Evolutionary conservation across 2,329 filamentous ascomycete genomes (phyloP).

Genomic region (Neoarthrinium moseri): DNA sequence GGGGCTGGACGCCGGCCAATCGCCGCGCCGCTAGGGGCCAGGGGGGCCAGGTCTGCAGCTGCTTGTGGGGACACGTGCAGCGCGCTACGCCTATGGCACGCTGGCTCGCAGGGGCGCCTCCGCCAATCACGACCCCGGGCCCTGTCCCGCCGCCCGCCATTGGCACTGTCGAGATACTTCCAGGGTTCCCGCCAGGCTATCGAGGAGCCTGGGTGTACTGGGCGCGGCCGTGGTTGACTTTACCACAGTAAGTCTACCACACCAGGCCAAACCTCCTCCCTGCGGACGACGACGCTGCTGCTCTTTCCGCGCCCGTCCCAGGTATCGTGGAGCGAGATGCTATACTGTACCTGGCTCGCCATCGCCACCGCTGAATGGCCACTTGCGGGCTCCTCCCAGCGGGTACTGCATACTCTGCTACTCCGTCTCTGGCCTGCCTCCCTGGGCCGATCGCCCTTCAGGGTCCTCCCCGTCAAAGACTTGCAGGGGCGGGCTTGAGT

Average conservation of each 20-base stretch:
- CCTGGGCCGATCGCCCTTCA: no score
- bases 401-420: neutral
- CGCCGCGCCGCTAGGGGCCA: neutral
- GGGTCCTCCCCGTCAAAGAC: no score
- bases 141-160: neutral
- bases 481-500: neutral
- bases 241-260: no score
- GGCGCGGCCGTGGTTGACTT: no score
- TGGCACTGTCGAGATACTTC: slow-evolving; percentile 8
- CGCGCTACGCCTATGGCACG: no score
- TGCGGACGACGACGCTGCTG: neutral
- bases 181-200: no score
- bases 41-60: slow-evolving; percentile 1
- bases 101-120: no score
- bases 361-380: neutral
- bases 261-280: neutral
- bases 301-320: neutral
- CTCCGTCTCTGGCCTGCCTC: neutral
- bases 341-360: no score
- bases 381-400: neutral
- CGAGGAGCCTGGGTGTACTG: no score
- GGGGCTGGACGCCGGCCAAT: slow-evolving; percentile 11
- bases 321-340: no score
- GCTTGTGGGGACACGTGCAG: slow-evolving; percentile 7
- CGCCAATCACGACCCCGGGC: slow-evolving; percentile 1